A percentile compares a stretch with the other conserved stretches of the same genome.
Evolutionary conservation across 176 grass and related monocot genomes (phyloP).

Genomic region (Ampelocalamus luodianensis): DNA sequence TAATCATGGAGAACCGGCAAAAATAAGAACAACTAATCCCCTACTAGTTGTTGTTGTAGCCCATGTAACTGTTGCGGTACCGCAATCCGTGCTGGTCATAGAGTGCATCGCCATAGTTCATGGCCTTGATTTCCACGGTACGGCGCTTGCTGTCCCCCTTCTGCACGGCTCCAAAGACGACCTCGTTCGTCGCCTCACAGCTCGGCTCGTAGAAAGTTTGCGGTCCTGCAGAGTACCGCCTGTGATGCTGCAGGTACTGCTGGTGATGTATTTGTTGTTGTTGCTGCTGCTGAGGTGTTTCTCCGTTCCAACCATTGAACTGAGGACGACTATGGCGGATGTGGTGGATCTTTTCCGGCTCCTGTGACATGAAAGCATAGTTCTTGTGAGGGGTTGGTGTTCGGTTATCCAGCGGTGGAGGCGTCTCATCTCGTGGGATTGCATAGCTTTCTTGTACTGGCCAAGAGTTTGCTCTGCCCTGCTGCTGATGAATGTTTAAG

Average conservation of each 20-base stretch:
- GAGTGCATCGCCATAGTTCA: slow-evolving; percentile 57
- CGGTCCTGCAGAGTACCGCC: slow-evolving; percentile 66
- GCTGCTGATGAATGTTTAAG: slow-evolving; percentile 42
- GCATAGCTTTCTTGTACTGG: slow-evolving; percentile 67
- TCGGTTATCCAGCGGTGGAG: slow-evolving; percentile 59
- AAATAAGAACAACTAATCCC: not conserved
- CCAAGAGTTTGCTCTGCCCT: slow-evolving; percentile 48
- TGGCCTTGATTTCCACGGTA: slow-evolving; percentile 55
- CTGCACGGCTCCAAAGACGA: slow-evolving; percentile 90
- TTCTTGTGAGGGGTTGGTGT: slow-evolving; percentile 66
- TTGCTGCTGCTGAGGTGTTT: slow-evolving; percentile 51
- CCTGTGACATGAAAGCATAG: slow-evolving; percentile 83
- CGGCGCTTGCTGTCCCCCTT: slow-evolving; percentile 55
- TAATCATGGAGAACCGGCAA: not conserved
- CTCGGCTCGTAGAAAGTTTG: slow-evolving; percentile 80
- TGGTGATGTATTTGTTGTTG: slow-evolving; percentile 55
- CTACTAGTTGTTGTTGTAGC: slow-evolving; percentile 40
- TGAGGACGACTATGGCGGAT: slow-evolving; percentile 60
- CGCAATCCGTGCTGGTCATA: slow-evolving; percentile 70
- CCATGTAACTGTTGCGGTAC: slow-evolving; percentile 55
- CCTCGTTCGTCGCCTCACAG: slow-evolving; percentile 74
- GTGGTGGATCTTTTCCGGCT: slow-evolving; percentile 79
- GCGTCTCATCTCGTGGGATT: slow-evolving; percentile 62
- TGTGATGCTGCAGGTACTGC: slow-evolving; percentile 79
- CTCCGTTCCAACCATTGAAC: slow-evolving; percentile 54